A percentile compares a stretch with the other conserved stretches of the same genome.
Evolutionary conservation across 345 rosid species (phyloP).

Genomic region (Chamaenerion angustifolium): DNA sequence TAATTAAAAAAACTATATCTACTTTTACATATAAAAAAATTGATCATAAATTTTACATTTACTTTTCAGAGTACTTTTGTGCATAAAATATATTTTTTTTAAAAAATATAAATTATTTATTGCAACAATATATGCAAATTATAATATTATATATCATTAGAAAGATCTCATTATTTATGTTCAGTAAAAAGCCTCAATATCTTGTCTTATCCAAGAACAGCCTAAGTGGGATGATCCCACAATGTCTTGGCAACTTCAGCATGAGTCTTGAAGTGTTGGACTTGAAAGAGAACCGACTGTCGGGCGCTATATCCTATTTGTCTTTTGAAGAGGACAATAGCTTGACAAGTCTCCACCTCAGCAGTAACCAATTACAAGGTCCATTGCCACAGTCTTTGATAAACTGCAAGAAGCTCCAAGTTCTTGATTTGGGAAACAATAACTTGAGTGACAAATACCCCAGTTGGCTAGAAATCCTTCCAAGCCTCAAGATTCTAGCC

Average conservation of each 20-base stretch:
- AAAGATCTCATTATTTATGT: too few species aligned
- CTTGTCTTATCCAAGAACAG: constrained; percentile 14
- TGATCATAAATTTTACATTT: too few species aligned
- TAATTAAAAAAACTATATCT: too few species aligned
- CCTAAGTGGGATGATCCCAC: constrained; percentile 14
- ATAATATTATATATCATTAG: too few species aligned
- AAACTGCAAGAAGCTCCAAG: constrained; percentile 9
- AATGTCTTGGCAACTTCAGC: constrained; percentile 8
- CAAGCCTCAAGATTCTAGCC: constrained; percentile 10
- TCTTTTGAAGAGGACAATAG: not conserved
- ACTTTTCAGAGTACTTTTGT: too few species aligned
- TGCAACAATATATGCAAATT: too few species aligned
- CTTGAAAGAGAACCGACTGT: constrained; percentile 12
- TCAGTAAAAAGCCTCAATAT: too few species aligned
- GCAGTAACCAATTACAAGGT: constrained; percentile 14
- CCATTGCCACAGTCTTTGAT: constrained; percentile 9
- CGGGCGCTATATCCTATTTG: constrained; percentile 1
- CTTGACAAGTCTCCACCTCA: constrained; percentile 9
- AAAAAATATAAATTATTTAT: too few species aligned
- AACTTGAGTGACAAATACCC: constrained; percentile 15
- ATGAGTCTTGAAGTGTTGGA: constrained; percentile 4
- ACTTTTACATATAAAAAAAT: too few species aligned
- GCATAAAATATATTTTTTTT: too few species aligned
- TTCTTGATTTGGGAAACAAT: constrained; percentile 21
- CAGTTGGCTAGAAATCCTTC: constrained; percentile 14